phyloP scores from a whole-genome alignment of 768 basidiomycete genomes.

The Hortiboletus campestris region DNA sequence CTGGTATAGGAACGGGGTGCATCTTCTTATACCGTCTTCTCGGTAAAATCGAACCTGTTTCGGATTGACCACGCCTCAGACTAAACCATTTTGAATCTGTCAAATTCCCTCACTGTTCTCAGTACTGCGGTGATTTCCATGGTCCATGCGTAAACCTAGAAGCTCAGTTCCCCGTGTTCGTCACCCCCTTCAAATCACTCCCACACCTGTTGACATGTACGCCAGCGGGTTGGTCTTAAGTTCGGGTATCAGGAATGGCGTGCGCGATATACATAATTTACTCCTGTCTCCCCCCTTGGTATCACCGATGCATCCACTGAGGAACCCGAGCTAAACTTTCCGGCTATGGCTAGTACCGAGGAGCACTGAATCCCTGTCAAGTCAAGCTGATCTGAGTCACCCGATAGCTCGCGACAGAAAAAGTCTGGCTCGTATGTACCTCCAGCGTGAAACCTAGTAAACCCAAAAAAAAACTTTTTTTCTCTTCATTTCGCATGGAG shows the following conservation, averaged over 20 bases:
- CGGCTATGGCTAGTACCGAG: not conserved
- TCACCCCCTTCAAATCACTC: slow-evolving; percentile 11
- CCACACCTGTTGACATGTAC: slow-evolving; percentile 12
- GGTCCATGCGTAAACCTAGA: not conserved
- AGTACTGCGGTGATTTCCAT: not conserved
- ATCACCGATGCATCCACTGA: not conserved
- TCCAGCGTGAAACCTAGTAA: not conserved
- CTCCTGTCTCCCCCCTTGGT: not conserved
- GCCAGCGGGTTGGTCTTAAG: not conserved
- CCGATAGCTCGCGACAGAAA: not conserved
- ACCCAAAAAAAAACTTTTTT: not conserved
- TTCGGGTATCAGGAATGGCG: not conserved
- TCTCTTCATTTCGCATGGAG: no score
- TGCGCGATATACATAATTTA: not conserved
- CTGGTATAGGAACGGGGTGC: not conserved
- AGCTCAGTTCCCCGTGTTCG: slow-evolving; percentile 13
- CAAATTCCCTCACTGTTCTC: slow-evolving; percentile 6
- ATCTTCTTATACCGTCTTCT: not conserved
- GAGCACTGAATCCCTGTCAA: not conserved
- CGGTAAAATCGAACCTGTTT: slow-evolving; percentile 2
- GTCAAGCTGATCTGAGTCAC: not conserved
- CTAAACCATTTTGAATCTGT: slow-evolving; percentile 19
- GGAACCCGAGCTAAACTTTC: not conserved
- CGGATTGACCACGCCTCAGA: slow-evolving; percentile 1
- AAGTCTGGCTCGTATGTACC: not conserved